Evolutionary conservation across 2,329 filamentous ascomycete species (phyloP), one percentile per base, ranked within the genome.

Genomic region (Trichoderma harzianum): DNA sequence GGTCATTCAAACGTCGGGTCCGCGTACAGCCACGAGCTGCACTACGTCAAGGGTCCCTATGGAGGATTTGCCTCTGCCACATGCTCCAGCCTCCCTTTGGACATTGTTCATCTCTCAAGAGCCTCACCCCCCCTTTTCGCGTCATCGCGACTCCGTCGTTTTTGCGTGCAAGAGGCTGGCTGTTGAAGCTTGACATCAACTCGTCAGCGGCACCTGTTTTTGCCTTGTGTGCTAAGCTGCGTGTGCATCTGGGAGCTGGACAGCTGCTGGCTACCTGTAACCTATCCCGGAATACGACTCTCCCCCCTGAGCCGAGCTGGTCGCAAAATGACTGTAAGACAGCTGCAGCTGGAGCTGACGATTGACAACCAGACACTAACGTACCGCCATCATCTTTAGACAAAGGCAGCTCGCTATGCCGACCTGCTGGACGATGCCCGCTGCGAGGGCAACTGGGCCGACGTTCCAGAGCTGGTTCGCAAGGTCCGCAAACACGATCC

Each of bases 401-500:
- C 88, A 75, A 99, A 99, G 85, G 95, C 91, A 74, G 88, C 88
- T 76, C 89, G 91, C 80, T 98, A 98, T 82, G 88, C 97, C 76
- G 87, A 89, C 79, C 89, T 90, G 82, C 89, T 99, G 78, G 93
- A 98, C 81, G 88, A 91, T 76, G 94, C 94, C 75, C 92, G 96
- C 78, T 97, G 94, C 82, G 91, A 95, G 78, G 94, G 92, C 67
- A 91, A 91, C 80, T 99, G 96, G 96, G 86, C 90, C 76, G 90
- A 93, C 34, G 88, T 98, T 34, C 93, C 93, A 30, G 95, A 98
- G 83, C 88, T 97, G 74, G 91, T 96, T 77, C 90, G 95, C 80
- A 99, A 99, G 83, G 88, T 98, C 78, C 92, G 92, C 78, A 98
- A 99, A 82, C 95, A 99, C 87, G 93, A 94, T 77, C 92, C 94